Percentiles rank a stretch among this genome's conserved stretches.
phyloP scores from a whole-genome alignment of 257 asterid genomes.

The Scutellaria galericulata region DNA sequence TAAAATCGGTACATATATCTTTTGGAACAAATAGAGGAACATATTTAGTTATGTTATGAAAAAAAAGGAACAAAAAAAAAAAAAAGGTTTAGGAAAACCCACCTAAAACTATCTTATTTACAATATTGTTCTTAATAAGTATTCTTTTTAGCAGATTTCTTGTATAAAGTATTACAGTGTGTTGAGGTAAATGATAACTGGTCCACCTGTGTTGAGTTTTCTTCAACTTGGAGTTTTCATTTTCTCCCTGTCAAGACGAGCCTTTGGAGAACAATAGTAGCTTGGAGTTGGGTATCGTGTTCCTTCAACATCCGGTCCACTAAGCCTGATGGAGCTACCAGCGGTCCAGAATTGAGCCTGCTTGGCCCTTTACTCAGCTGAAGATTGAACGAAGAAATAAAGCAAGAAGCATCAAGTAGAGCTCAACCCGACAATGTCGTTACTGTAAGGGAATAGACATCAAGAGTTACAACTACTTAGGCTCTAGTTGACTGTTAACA shows the following conservation, averaged over 20 bases:
- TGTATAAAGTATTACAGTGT: too few relatives aligned
- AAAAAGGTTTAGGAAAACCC: too few relatives aligned
- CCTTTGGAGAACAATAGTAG: constrained; percentile 81
- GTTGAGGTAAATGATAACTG: constrained; percentile 53
- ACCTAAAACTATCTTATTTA: too few relatives aligned
- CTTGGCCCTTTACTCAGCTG: constrained; percentile 81
- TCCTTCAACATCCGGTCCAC: constrained; percentile 87
- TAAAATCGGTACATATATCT: too few relatives aligned
- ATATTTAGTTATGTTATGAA: too few relatives aligned
- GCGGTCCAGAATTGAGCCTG: constrained; percentile 93
- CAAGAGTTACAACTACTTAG: constrained; percentile 3
- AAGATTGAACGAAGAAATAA: constrained; percentile 6
- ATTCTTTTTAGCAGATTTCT: too few relatives aligned
- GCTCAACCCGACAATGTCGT: constrained; percentile 35
- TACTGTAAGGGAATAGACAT: constrained; percentile 53
- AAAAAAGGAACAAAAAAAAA: too few relatives aligned
- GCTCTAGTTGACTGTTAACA: neutral
- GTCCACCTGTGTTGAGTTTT: constrained; percentile 50
- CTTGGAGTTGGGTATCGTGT: constrained; percentile 90
- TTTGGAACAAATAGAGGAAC: too few relatives aligned
- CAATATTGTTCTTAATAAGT: too few relatives aligned
- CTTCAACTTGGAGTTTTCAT: constrained; percentile 63
- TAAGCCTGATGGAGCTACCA: constrained; percentile 81
- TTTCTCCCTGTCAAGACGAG: constrained; percentile 83
- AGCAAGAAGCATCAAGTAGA: too few relatives aligned